A percentile compares a stretch with the other conserved stretches of the same genome.
phyloP scores from a whole-genome alignment of 73 alveolate species.

The Urostyla sp. region DNA sequence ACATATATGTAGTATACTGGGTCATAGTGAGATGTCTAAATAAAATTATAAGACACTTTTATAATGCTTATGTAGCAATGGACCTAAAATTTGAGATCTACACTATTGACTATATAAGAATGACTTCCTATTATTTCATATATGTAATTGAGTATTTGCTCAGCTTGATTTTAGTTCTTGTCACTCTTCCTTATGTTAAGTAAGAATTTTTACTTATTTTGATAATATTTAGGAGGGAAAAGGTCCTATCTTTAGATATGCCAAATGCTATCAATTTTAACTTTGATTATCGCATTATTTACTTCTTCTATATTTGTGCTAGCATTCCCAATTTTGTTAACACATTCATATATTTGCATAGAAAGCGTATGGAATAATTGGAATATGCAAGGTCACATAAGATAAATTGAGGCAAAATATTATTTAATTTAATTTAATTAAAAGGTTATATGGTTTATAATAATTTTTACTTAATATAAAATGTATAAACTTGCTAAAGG shows the following conservation, averaged over 20 bases:
- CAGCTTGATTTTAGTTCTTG: conserved; percentile 15
- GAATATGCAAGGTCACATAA: conserved; percentile 30
- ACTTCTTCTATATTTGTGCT: conserved; percentile 51
- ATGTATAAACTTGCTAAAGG: too few species aligned
- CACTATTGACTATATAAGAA: conserved; percentile 48
- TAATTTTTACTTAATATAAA: conserved; percentile 19
- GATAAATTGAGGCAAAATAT: too few species aligned
- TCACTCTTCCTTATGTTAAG: conserved; percentile 42
- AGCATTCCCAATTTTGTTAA: conserved; percentile 56
- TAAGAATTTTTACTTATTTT: neutral
- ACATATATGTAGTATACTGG: conserved; percentile 50
- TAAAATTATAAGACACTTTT: conserved; percentile 42
- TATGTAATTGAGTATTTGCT: conserved; percentile 45
- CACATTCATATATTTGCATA: conserved; percentile 54
- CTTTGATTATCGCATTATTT: conserved; percentile 33
- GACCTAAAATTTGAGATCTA: conserved; percentile 60
- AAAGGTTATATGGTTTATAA: conserved; percentile 13
- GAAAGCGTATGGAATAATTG: conserved; percentile 44
- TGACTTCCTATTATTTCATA: conserved; percentile 42
- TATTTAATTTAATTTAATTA: neutral
- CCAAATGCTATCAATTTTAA: conserved; percentile 54
- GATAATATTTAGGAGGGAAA: neutral
- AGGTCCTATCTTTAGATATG: neutral
- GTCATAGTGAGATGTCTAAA: conserved; percentile 38
- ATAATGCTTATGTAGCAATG: conserved; percentile 60